Evolutionary conservation across 2,329 filamentous ascomycete genomes (phyloP).

Genomic region (Colletotrichum sp.): DNA sequence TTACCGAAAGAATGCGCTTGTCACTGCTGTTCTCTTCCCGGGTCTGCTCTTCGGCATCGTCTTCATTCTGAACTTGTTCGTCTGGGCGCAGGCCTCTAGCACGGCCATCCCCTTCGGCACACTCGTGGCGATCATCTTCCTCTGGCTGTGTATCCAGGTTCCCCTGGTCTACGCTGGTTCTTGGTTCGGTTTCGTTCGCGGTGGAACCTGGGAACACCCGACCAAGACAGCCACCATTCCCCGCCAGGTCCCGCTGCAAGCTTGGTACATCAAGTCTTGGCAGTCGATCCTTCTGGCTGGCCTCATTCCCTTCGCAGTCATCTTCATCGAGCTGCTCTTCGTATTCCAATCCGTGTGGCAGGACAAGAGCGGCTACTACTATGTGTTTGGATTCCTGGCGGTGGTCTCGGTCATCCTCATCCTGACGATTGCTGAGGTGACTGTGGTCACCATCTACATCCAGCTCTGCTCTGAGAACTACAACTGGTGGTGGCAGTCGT

Average conservation of each 20-base stretch:
- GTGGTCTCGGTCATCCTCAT: slow-evolving; percentile 76
- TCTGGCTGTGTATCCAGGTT: slow-evolving; percentile 87
- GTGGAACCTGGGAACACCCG: slow-evolving; percentile 78
- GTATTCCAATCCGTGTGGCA: slow-evolving; percentile 89
- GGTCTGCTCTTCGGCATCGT: slow-evolving; percentile 77
- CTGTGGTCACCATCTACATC: slow-evolving; percentile 81
- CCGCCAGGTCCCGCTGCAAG: slow-evolving; percentile 75
- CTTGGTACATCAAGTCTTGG: slow-evolving; percentile 74
- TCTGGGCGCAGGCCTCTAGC: slow-evolving; percentile 88
- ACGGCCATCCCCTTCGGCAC: slow-evolving; percentile 87
- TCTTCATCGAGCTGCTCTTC: slow-evolving; percentile 87
- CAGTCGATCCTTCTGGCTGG: slow-evolving; percentile 75
- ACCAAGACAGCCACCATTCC: slow-evolving; percentile 76
- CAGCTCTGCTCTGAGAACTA: slow-evolving; percentile 87
- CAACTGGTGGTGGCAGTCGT: slow-evolving; percentile 93
- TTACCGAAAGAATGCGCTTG: slow-evolving; percentile 77
- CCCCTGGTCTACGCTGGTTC: slow-evolving; percentile 83
- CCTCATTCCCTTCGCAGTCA: slow-evolving; percentile 82
- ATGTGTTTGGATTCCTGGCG: slow-evolving; percentile 85
- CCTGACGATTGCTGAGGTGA: slow-evolving; percentile 81
- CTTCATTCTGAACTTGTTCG: slow-evolving; percentile 85
- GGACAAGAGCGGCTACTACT: slow-evolving; percentile 91
- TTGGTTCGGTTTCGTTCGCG: slow-evolving; percentile 75
- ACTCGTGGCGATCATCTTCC: slow-evolving; percentile 70
- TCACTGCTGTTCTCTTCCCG: slow-evolving; percentile 80